Evolutionary conservation across 805 yeast genomes (phyloP).

Genomic region (Wickerhamomyces subpelliculosus): DNA sequence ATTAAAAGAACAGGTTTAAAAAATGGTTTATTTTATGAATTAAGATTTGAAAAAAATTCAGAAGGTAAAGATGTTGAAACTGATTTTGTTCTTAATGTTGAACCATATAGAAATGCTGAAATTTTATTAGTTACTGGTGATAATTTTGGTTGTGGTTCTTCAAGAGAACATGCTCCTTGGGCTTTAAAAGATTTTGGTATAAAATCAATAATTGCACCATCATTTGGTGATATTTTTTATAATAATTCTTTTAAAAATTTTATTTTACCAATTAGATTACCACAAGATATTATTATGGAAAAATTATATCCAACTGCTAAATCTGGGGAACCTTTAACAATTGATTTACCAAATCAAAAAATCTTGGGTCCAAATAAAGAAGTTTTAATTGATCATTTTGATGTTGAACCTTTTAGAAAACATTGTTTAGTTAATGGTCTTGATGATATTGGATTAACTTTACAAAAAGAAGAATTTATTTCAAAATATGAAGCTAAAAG

Average conservation of each 20-base stretch:
- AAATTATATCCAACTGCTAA: slow-evolving; percentile 78
- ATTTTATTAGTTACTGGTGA: slow-evolving; percentile 90
- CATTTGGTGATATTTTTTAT: slow-evolving; percentile 97
- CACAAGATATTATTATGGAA: slow-evolving; percentile 62
- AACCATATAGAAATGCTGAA: slow-evolving; percentile 74
- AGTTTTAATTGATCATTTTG: slow-evolving; percentile 75
- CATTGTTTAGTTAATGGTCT: slow-evolving; percentile 92
- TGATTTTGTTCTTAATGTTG: slow-evolving; percentile 85
- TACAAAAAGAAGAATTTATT: slow-evolving; percentile 81
- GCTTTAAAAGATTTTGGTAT: slow-evolving; percentile 97
- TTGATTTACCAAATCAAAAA: slow-evolving; percentile 84
- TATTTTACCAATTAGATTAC: slow-evolving; percentile 85
- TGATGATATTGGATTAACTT: slow-evolving; percentile 93
- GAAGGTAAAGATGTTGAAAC: slow-evolving; percentile 73
- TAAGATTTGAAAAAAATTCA: slow-evolving; percentile 64
- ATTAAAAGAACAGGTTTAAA: slow-evolving; percentile 94
- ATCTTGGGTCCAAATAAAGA: slow-evolving; percentile 63
- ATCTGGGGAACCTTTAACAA: slow-evolving; percentile 58
- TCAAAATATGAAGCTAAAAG: slow-evolving; percentile 68
- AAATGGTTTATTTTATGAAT: slow-evolving; percentile 85
- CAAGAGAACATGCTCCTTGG: slow-evolving; percentile 99
- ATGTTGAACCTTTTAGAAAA: slow-evolving; percentile 86
- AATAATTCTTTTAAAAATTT: slow-evolving; percentile 97
- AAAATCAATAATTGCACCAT: slow-evolving; percentile 92
- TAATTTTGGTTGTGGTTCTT: slow-evolving; percentile 98